Conservation (phyloP, 257 asterid species). For the Echites panduratus region DNA sequence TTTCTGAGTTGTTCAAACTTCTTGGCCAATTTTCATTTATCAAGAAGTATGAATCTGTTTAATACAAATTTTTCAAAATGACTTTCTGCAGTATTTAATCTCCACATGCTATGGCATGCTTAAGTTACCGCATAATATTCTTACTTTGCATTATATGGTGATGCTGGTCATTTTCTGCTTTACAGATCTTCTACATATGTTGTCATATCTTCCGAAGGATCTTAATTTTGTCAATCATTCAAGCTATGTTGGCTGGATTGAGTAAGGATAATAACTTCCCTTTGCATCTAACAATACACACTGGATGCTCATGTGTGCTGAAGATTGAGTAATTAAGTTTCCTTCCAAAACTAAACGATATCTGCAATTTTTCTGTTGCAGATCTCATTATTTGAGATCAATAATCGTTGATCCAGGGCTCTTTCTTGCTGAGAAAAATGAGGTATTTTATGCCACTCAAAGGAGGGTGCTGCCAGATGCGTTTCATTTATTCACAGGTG, state of each 20-base stretch:
- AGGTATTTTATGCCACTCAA: conserved; percentile 74
- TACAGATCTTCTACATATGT: conserved; percentile 91
- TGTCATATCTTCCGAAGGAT: conserved; percentile 79
- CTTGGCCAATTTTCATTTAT: neutral
- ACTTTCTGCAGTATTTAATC: neutral
- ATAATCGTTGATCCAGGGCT: conserved; percentile 89
- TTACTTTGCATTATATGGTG: neutral
- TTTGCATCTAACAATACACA: neutral
- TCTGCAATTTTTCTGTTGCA: conserved; percentile 16
- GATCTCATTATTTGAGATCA: conserved; percentile 76
- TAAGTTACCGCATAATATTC: neutral
- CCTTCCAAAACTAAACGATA: neutral
- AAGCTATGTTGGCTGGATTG: conserved; percentile 96
- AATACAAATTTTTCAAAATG: neutral
- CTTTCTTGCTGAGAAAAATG: conserved; percentile 55
- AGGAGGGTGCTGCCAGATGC: conserved; percentile 81
- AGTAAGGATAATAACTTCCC: conserved; percentile 45
- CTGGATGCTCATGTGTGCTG: neutral
- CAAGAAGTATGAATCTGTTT: neutral
- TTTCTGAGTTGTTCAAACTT: neutral
- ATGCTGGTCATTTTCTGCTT: conserved; percentile 19
- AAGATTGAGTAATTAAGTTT: neutral
- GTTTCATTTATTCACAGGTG: conserved; percentile 69
- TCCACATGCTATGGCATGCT: neutral
- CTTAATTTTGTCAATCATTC: conserved; percentile 88